Evolutionary conservation across 768 basidiomycete genomes (phyloP), one percentile per base, ranked within the genome.

Genomic region (Hebeloma cylindrosporum): DNA sequence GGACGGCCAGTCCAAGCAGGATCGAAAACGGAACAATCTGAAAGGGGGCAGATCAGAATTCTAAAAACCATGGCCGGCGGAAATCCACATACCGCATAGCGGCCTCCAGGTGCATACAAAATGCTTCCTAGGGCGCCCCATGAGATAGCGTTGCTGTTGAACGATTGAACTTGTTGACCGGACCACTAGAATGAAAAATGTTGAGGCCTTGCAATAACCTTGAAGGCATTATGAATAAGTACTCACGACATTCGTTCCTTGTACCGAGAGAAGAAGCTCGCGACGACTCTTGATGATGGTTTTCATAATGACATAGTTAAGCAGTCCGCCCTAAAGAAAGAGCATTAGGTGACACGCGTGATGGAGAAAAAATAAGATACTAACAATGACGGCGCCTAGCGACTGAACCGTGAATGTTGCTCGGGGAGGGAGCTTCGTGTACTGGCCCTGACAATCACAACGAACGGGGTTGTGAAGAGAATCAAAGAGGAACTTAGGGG

Each of bases 361-460:
- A 32, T 20, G n/a, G 26, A 7, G 11, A 16, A 18, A 14, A 23
- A 10, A 20, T 25, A 16, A 4, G 16, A n/a, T 21, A 54, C 70
- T 48, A 41, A 77, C 82, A 25, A 84, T 63, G 31, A 85, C 60
- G 5, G 80, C 77, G 1, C 83, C 82, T 34, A 73, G 40, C 23
- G 68, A 71, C 55, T 83, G 82, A 5, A 79, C 78, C 14, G 73
- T 68, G 60, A 85, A 84, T 2, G 82, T 78, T 25, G 75, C 74
- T 7, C 81, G 78, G 33, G 83, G 83, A 27, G 82, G 79, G 30
- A 85, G 71, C 63, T 84, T 84, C 17, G 73, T 72, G 54, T 74
- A 68, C 57, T 73, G 72, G 25, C 66, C 69, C 57, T 60, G 29
- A n/a, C n/a, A n/a, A n/a, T n/a, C n/a, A n/a, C n/a, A n/a, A n/a